Conservation (phyloP, 2,329 filamentous ascomycete species). For the Penicillium psychrosexuale region DNA sequence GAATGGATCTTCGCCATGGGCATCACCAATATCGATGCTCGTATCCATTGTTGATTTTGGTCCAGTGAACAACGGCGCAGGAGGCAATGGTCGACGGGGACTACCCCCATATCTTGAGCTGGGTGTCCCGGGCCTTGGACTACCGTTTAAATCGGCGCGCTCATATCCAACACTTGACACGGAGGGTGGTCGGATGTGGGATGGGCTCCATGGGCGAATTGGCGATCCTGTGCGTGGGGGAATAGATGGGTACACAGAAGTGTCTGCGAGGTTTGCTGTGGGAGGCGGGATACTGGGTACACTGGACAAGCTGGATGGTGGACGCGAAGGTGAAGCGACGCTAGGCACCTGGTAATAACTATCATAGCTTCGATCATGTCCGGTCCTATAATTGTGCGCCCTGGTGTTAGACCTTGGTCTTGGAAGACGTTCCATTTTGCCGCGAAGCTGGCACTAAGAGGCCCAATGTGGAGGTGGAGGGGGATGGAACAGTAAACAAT, state of each 20-base stretch:
- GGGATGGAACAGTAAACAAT: not conserved
- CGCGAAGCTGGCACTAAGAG: not conserved
- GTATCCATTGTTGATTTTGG: constrained; percentile 43
- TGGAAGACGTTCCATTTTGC: constrained; percentile 16
- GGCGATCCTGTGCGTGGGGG: constrained; percentile 40
- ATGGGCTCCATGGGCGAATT: constrained; percentile 57
- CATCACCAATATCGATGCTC: constrained; percentile 52
- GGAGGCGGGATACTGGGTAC: constrained; percentile 44
- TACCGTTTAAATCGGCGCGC: constrained; percentile 83
- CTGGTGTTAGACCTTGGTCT: constrained; percentile 24
- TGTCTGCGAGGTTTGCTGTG: constrained; percentile 32
- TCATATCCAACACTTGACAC: constrained; percentile 70
- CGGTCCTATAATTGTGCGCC: constrained; percentile 15
- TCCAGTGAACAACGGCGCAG: constrained; percentile 76
- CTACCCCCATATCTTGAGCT: constrained; percentile 86
- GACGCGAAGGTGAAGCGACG: constrained; percentile 36
- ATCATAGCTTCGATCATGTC: constrained; percentile 16
- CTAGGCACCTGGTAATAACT: constrained; percentile 29
- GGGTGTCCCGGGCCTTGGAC: constrained; percentile 83
- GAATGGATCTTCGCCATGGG: constrained; percentile 74
- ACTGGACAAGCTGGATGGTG: constrained; percentile 43
- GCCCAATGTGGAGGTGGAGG: not conserved
- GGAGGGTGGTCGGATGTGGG: constrained; percentile 64
- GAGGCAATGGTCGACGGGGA: constrained; percentile 80
- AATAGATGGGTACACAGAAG: constrained; percentile 38